Conservation (phyloP, 2,329 filamentous ascomycete species). For the Eurotiales sp. region DNA sequence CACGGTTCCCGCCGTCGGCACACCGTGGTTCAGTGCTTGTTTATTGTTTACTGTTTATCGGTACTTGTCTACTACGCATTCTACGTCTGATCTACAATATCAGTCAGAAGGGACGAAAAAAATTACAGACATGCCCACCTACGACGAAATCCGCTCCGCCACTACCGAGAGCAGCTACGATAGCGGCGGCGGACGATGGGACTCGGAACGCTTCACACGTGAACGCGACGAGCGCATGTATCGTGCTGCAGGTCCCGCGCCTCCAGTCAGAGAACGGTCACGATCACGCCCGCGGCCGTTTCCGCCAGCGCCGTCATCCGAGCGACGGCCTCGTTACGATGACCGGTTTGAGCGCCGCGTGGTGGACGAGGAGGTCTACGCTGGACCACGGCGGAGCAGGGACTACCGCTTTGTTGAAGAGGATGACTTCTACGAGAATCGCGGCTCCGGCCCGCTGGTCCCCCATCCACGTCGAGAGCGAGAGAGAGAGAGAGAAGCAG, state of each 20-base stretch:
- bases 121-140: slow-evolving; percentile 29
- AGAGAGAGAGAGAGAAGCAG: slow-evolving; percentile 54
- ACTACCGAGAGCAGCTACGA: slow-evolving; percentile 20
- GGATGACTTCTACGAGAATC: slow-evolving; percentile 37
- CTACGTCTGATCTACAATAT: not conserved
- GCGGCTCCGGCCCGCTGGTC: slow-evolving; percentile 47
- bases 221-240: slow-evolving; percentile 41
- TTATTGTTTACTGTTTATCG: not conserved
- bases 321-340: slow-evolving; percentile 21
- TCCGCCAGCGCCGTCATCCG: slow-evolving; percentile 10
- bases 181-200: slow-evolving; percentile 31
- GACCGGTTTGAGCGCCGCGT: slow-evolving; percentile 40
- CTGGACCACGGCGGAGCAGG: slow-evolving; percentile 38
- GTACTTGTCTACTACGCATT: not conserved
- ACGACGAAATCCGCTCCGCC: slow-evolving; percentile 31
- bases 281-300: slow-evolving; percentile 17
- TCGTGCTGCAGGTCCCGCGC: slow-evolving; percentile 28
- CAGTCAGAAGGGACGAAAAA: too few relatives aligned
- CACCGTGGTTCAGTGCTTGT: slow-evolving; percentile 12
- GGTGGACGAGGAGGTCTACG: slow-evolving; percentile 39
- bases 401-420: slow-evolving; percentile 41
- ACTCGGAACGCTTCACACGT: slow-evolving; percentile 39
- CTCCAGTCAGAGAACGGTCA: slow-evolving; percentile 18
- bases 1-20: slow-evolving; percentile 11
- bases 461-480: too few relatives aligned